Conservation (phyloP, 176 grass and related monocot genomes). For the Poa annua region DNA sequence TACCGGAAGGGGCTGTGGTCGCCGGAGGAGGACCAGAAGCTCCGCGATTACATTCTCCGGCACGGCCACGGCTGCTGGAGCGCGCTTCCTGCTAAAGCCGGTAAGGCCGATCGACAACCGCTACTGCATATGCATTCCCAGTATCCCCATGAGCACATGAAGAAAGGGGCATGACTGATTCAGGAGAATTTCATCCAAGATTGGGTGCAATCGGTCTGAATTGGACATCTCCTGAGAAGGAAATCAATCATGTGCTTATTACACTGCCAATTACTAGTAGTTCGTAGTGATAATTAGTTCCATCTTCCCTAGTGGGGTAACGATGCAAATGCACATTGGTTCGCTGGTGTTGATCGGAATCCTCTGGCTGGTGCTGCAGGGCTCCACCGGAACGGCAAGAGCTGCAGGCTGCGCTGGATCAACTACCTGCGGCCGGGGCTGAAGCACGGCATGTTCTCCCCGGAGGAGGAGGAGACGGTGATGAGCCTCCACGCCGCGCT, state of each 20-base stretch:
- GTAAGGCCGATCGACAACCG: slow-evolving; percentile 37
- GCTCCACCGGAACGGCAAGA: slow-evolving; percentile 70
- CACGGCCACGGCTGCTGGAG: slow-evolving; percentile 77
- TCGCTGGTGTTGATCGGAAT: background rate
- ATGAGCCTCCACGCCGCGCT: slow-evolving; percentile 77
- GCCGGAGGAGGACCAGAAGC: slow-evolving; percentile 73
- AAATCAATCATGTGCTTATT: background rate
- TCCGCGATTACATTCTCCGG: slow-evolving; percentile 65
- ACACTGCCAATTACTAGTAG: background rate
- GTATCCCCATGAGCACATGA: background rate
- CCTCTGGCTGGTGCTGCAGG: slow-evolving; percentile 33
- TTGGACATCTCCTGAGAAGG: background rate
- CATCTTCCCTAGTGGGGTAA: background rate
- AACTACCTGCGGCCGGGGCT: slow-evolving; percentile 81
- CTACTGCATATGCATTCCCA: slow-evolving; percentile 5
- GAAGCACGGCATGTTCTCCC: slow-evolving; percentile 76
- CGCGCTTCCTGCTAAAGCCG: slow-evolving; percentile 59
- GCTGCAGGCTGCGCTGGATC: slow-evolving; percentile 76
- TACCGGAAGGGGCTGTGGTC: slow-evolving; percentile 86
- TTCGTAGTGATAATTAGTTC: background rate
- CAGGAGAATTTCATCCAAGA: background rate
- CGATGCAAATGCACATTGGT: slow-evolving; percentile 20
- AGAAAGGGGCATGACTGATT: slow-evolving; percentile 20
- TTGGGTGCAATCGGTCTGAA: background rate
- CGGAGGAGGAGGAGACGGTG: slow-evolving; percentile 79